Evolutionary conservation across 192 early-diverging fungal species (phyloP).

Genomic region (Helicostylum pulchrum): DNA sequence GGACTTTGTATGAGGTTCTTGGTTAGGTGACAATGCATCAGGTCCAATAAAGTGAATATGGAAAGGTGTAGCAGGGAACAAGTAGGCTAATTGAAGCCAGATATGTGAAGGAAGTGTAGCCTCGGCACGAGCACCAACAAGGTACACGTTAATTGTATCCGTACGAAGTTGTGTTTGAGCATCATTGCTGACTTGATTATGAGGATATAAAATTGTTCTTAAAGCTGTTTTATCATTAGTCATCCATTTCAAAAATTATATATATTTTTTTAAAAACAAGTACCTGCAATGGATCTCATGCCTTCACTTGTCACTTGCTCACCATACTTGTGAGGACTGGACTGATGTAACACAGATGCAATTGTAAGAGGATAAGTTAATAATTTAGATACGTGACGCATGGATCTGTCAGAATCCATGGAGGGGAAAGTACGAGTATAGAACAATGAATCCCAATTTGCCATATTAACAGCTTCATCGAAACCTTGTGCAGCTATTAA

Average conservation of each 20-base stretch:
- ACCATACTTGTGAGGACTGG: conserved; percentile 63
- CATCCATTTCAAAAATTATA: background rate
- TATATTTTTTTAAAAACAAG: background rate
- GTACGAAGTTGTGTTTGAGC: conserved; percentile 47
- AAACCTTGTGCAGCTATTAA: conserved; percentile 52
- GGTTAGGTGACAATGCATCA: conserved; percentile 54
- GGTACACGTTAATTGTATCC: conserved; percentile 63
- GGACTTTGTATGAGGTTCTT: conserved; percentile 39
- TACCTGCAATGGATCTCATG: conserved; percentile 68
- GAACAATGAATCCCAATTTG: conserved; percentile 73
- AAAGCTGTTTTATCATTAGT: conserved; percentile 24
- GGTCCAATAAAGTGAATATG: conserved; percentile 82
- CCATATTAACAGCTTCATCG: conserved; percentile 74
- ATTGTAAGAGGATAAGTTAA: conserved; percentile 79
- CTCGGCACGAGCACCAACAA: conserved; percentile 73
- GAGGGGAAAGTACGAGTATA: conserved; percentile 77
- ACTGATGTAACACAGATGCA: conserved; percentile 66
- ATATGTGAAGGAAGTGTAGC: conserved; percentile 71
- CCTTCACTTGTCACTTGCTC: conserved; percentile 70
- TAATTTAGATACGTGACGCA: conserved; percentile 78
- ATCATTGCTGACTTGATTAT: conserved; percentile 23
- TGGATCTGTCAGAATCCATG: conserved; percentile 63
- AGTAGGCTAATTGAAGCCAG: conserved; percentile 67
- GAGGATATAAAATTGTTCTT: conserved; percentile 38
- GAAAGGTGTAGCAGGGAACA: conserved; percentile 71